A percentile compares a stretch with the other conserved stretches of the same genome.
These are phyloP conservation scores for Neurospora tetrasperma DNA, from an alignment of 495 filamentous ascomycete genomes.

Conservation along the genomic window DNA sequence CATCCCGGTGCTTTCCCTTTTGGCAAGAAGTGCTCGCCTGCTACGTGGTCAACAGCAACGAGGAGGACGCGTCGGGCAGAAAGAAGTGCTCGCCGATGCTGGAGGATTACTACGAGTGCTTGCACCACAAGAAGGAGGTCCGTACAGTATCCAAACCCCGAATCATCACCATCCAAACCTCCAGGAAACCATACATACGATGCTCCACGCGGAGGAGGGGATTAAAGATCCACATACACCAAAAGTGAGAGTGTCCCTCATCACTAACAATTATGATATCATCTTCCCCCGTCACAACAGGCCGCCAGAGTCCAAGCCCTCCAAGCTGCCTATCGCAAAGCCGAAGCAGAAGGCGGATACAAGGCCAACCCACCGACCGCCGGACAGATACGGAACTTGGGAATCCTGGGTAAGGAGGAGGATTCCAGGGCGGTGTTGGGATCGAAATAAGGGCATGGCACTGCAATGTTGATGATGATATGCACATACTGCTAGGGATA, in stretches of 20 bases:
- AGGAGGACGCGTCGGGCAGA: conserved; percentile 67
- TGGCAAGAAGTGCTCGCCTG: conserved; percentile 92
- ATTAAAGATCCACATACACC: neutral
- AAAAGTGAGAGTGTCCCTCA: neutral
- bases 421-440: conserved; percentile 57
- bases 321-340: conserved; percentile 80
- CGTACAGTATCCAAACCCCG: conserved; percentile 6
- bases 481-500: neutral
- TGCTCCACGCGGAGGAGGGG: neutral
- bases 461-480: neutral
- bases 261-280: neutral
- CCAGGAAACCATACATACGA: conserved; percentile 5
- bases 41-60: conserved; percentile 73
- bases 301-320: conserved; percentile 64
- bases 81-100: conserved; percentile 81
- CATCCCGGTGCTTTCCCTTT: conserved; percentile 92
- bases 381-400: conserved; percentile 73
- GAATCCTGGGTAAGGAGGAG: conserved; percentile 70
- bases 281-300: conserved; percentile 34
- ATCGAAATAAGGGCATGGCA: conserved; percentile 14
- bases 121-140: conserved; percentile 98
- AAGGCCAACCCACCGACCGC: conserved; percentile 64
- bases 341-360: conserved; percentile 54
- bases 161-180: neutral
- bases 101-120: conserved; percentile 97